Conservation (phyloP, 140 eudicot genomes). For the Senecio squalidus region DNA sequence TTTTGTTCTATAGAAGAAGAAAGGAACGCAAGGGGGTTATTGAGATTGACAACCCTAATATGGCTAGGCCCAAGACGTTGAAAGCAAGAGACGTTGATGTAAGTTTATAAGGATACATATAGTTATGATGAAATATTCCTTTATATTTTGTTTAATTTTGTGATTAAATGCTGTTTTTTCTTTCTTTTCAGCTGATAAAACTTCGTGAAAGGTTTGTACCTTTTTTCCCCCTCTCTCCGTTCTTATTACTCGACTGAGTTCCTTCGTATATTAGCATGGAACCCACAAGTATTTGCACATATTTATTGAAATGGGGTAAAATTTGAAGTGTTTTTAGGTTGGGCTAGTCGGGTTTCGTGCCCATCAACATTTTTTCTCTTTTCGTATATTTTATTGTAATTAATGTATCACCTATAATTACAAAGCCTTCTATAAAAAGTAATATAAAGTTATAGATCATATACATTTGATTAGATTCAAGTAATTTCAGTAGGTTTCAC, state of each 20-base stretch:
- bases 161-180: background rate
- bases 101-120: constrained; percentile 24
- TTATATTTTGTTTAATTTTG: background rate
- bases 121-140: background rate
- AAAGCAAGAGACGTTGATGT: constrained; percentile 93
- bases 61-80: constrained; percentile 85
- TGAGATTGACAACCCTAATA: constrained; percentile 79
- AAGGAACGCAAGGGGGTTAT: constrained; percentile 89
- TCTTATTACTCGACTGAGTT: background rate
- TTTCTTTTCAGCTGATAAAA: constrained; percentile 68
- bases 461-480: no score
- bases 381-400: no score
- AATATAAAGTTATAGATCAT: no score
- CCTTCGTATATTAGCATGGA: background rate
- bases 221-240: background rate
- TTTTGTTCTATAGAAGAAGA: constrained; percentile 42
- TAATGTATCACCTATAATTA: no score
- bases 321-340: no score
- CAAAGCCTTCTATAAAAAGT: no score
- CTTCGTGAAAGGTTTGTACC: constrained; percentile 88
- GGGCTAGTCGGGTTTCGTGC: no score
- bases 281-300: background rate
- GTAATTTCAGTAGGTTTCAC: no score
- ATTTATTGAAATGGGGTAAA: no score
- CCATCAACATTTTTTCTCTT: no score